Percentiles rank a stretch among this genome's conserved stretches.
Evolutionary conservation across 192 early-diverging fungal species (phyloP).

Genomic region (Phycomyces blakesleeanus): DNA sequence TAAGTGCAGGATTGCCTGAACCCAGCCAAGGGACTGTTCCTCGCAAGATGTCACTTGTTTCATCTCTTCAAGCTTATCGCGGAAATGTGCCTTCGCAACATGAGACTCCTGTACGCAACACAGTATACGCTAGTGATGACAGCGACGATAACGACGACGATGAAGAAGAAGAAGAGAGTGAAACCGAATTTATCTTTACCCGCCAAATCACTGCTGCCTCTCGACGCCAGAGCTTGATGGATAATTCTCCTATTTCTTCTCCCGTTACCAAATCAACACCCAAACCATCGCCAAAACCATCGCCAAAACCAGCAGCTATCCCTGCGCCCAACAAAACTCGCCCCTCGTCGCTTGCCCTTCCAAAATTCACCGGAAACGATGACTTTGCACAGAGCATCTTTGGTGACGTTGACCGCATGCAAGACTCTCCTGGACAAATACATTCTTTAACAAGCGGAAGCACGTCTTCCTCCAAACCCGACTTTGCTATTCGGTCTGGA

Average conservation of each 20-base stretch:
- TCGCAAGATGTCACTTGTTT: neutral
- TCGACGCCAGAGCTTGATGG: neutral
- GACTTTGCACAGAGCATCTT: neutral
- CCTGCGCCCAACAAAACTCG: neutral
- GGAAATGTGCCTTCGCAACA: neutral
- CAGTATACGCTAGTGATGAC: constrained; percentile 16
- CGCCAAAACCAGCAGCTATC: neutral
- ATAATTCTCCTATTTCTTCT: neutral
- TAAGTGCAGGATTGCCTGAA: neutral
- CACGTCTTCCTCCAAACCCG: neutral
- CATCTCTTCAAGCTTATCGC: neutral
- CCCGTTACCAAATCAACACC: neutral
- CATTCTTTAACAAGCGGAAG: neutral
- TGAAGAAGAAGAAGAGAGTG: neutral
- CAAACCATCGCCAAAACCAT: neutral
- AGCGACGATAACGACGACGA: constrained; percentile 5
- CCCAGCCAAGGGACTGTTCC: neutral
- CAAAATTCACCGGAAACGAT: neutral
- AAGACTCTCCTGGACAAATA: neutral
- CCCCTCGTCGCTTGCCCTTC: neutral
- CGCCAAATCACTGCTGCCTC: no score
- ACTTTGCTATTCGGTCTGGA: neutral
- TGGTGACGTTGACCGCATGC: neutral
- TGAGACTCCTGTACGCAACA: constrained; percentile 1
- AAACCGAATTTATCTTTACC: no score